Evolutionary conservation across 2,329 filamentous ascomycete species (phyloP), one percentile per base, ranked within the genome.

Genomic region (Botrytis byssoidea): DNA sequence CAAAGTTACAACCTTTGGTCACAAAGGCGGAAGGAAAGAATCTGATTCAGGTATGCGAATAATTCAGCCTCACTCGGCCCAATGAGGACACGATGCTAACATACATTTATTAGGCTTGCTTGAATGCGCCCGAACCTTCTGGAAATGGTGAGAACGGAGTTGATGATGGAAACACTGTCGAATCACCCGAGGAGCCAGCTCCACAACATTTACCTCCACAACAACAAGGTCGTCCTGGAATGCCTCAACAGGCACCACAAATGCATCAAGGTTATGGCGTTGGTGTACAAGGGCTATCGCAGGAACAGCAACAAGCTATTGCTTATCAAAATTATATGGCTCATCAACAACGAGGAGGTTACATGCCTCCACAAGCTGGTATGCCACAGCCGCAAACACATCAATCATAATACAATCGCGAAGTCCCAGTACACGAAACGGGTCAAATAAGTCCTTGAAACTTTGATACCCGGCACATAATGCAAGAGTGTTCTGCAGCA

Each of bases 11-110:
- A 85, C 96, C 96, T 76, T 90, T 99, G 71, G 96, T 98, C 79
- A 99, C 96, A 76, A 98, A 98, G 87, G 92, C 96, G 29, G 96
- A 98, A 85, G 96, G 96, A 85, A 99, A 99, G 89, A 99, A 99
- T 83, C 87, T 99, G 77, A 98, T 99, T 79, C 96, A 99, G 91
- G 96, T 98, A 77, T 71, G 77, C 70, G 25, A 37, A 32, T 73
- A n/a, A 32, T 22, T 57, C 60, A 67, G 29, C 55, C 55, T 57
- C 60, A n/a, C 70, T 68, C 64, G 32, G 48, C 46, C 29, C 14
- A 29, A 67, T 37, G 57, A 51, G 48, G 14, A 69, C 55, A 37
- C 75, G 48, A 71, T 76, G 75, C 83, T 86, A 78, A 85, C 81
- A 44, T 70, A 4, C 71, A 68, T 55, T 79, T 98, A 69, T 55